Conservation (phyloP, 805 yeast genomes). For the Cyberlindnera euphorbiiphila region DNA sequence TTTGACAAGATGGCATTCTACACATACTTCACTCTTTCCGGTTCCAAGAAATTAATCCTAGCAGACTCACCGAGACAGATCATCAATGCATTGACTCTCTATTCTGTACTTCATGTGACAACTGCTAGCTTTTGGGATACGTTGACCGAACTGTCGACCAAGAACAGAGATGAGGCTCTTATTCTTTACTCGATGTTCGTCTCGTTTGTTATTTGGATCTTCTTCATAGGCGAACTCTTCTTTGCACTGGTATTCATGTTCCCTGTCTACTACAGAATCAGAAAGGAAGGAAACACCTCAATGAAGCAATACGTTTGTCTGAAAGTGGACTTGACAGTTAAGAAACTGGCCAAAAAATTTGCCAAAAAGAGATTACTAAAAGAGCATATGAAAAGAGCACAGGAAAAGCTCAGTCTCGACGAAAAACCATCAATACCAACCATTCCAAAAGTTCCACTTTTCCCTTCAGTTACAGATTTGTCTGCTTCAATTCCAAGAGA, state of each 20-base stretch:
- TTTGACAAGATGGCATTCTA: constrained; percentile 67
- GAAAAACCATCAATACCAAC: constrained; percentile 12
- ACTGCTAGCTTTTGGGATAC: constrained; percentile 34
- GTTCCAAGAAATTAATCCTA: constrained; percentile 55
- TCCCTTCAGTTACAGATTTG: neutral
- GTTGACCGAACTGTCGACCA: constrained; percentile 53
- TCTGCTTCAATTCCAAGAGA: constrained; percentile 7
- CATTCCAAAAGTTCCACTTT: constrained; percentile 1
- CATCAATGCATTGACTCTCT: constrained; percentile 70
- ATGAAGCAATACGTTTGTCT: constrained; percentile 60
- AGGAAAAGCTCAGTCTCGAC: constrained; percentile 2
- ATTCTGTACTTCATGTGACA: constrained; percentile 40
- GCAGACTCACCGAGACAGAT: constrained; percentile 90
- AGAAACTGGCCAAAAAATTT: constrained; percentile 39
- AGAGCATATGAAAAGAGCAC: constrained; percentile 7
- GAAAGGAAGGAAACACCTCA: constrained; percentile 37
- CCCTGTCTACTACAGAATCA: constrained; percentile 46
- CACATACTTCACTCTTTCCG: constrained; percentile 60
- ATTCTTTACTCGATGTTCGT: constrained; percentile 71
- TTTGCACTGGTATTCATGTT: constrained; percentile 50
- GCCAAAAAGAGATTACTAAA: constrained; percentile 14
- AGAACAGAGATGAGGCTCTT: constrained; percentile 63
- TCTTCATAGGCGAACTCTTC: constrained; percentile 55
- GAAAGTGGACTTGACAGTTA: constrained; percentile 54
- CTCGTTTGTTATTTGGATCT: constrained; percentile 69